phyloP scores from a whole-genome alignment of 805 yeast genomes.

The Wickerhamiella vanderwaltii region DNA sequence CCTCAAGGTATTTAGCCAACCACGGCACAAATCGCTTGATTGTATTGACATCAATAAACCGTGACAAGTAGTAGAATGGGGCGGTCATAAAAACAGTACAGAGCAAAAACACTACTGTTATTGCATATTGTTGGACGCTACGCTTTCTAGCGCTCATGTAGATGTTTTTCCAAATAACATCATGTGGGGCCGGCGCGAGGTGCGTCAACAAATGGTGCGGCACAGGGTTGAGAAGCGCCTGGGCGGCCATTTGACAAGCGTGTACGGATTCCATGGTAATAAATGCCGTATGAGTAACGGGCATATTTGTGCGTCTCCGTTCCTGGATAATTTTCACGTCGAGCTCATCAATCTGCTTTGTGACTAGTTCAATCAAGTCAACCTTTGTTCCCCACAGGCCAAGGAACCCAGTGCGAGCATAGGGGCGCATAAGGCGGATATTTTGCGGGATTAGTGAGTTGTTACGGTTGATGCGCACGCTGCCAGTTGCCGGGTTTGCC shows the following conservation, averaged over 20 bases:
- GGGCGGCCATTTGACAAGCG: conserved; percentile 92
- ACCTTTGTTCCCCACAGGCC: conserved; percentile 57
- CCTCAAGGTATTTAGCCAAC: conserved; percentile 53
- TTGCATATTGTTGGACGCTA: conserved; percentile 46
- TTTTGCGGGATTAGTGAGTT: background rate
- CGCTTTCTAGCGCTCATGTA: conserved; percentile 70
- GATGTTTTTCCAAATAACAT: conserved; percentile 83
- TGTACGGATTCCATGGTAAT: conserved; percentile 92
- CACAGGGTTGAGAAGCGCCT: conserved; percentile 83
- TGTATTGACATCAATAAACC: conserved; percentile 65
- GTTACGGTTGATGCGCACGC: background rate
- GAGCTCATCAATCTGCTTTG: conserved; percentile 51
- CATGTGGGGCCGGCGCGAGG: conserved; percentile 93
- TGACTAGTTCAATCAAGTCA: conserved; percentile 71
- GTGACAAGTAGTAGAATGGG: conserved; percentile 78
- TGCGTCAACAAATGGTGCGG: conserved; percentile 70
- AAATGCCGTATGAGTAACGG: conserved; percentile 84
- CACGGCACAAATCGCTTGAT: conserved; percentile 74
- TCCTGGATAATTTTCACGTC: conserved; percentile 61
- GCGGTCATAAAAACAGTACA: conserved; percentile 60
- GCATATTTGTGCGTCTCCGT: conserved; percentile 47
- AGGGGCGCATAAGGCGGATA: conserved; percentile 39
- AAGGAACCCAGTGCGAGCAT: conserved; percentile 42
- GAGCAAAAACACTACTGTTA: conserved; percentile 55
- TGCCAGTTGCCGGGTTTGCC: conserved; percentile 3